Conservation (phyloP, 345 rosid species). For the Lumnitzera littorea region DNA sequence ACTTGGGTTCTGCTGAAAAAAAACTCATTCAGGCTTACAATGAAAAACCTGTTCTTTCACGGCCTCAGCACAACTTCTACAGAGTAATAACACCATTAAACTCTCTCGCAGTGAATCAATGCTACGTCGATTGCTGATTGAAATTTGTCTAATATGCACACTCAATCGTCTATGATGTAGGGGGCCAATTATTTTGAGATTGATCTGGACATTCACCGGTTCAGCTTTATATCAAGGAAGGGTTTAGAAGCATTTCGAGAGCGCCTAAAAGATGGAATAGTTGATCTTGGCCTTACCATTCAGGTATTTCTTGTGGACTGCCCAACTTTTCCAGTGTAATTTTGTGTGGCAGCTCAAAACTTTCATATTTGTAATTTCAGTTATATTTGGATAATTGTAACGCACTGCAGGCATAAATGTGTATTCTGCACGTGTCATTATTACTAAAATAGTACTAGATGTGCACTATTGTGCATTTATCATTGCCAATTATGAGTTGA, state of each 20-base stretch:
- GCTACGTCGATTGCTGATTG: neutral
- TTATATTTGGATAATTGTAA: too few relatives aligned
- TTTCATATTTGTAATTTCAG: too few relatives aligned
- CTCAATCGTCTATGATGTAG: constrained; percentile 23
- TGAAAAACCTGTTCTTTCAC: constrained; percentile 91
- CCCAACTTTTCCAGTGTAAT: neutral
- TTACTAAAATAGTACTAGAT: too few relatives aligned
- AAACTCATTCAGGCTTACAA: constrained; percentile 78
- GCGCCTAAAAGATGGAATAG: constrained; percentile 62
- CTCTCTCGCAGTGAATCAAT: neutral
- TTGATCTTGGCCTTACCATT: constrained; percentile 79
- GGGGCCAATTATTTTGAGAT: constrained; percentile 90
- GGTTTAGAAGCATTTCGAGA: constrained; percentile 88
- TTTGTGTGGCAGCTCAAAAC: too few relatives aligned
- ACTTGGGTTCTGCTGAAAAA: constrained; percentile 68
- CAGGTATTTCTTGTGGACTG: constrained; percentile 42
- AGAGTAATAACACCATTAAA: constrained; percentile 29
- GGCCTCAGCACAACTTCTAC: constrained; percentile 87
- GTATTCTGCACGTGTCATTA: neutral
- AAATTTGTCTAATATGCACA: too few relatives aligned
- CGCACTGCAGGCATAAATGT: neutral
- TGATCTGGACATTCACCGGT: constrained; percentile 85
- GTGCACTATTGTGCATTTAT: neutral
- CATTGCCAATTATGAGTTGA: neutral
- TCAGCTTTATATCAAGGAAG: constrained; percentile 87